Evolutionary conservation across 2,329 filamentous ascomycete genomes (phyloP), one percentile per base, ranked within the genome.

Genomic region (Botrytis elliptica): DNA sequence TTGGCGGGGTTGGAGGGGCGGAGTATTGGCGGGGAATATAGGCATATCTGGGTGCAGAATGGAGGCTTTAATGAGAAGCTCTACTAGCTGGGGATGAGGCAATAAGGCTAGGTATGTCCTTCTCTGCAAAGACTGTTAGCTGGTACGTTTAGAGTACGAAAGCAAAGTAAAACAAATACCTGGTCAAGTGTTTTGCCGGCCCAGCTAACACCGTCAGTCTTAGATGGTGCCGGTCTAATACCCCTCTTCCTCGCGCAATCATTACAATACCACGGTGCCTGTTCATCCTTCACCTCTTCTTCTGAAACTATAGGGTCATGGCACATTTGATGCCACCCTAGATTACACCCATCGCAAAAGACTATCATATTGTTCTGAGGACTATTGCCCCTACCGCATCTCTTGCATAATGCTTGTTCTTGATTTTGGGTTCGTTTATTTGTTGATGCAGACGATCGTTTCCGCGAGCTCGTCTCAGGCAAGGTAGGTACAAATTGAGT

Each of bases 311-410:
- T 87, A 1, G 93, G 93, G 74, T 92, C 88, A 81, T 97, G 93
- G 79, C 93, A 97, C 78, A 89, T 89, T 81, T 94, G 92, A 82
- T 97, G 93, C 88, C 93, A 97, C 60, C 90, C 89, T 44, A 86
- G 86, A 80, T 93, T 93, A 84, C 93, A 97, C 25, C 90, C 90
- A 82, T 95, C 92, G 83, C 93, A 97, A 82, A 95, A 94, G 4
- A 96, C 93, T 80, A 97, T 95, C 83, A 91, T 88, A 83, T 96
- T 96, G 77, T 85, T 89, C n/a, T 85, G 81, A 4, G 92, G 91
- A 79, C 91, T 93, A 76, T 92, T 88, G 16, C 92, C 90, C 76
- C 93, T 86, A 71, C 90, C 87, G 82, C 93, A 97, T 76, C 88
- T 87, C 78, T 90, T 91, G 84, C 93, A 96, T 46, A 92, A 85